Conservation (phyloP, 1,284 basidiomycete species). For the Erythrobasidium hasegawianum region DNA sequence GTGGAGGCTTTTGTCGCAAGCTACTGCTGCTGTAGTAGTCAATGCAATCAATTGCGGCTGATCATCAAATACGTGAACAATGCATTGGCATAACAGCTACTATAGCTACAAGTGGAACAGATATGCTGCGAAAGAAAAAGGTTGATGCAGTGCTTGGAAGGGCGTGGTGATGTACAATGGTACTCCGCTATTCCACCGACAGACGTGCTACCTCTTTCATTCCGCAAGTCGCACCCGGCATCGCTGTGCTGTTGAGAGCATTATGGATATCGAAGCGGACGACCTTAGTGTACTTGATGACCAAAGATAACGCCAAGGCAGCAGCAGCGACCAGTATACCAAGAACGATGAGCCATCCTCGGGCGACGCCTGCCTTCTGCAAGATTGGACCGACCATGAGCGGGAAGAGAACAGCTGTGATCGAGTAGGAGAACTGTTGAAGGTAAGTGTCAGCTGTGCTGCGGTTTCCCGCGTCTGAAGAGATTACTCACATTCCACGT, state of each 20-base stretch:
- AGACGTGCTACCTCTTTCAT: too few relatives aligned
- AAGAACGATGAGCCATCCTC: slow-evolving; percentile 18
- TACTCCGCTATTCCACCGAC: too few relatives aligned
- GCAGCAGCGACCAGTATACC: not conserved
- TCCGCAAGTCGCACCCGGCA: too few relatives aligned
- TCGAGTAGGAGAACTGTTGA: slow-evolving; percentile 9
- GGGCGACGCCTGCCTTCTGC: not conserved
- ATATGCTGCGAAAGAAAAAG: too few relatives aligned
- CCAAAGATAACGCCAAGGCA: not conserved
- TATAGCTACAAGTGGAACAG: too few relatives aligned
- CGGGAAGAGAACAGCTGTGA: slow-evolving; percentile 16
- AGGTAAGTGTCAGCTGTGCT: not conserved
- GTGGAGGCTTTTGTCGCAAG: not conserved
- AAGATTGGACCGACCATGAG: slow-evolving; percentile 10
- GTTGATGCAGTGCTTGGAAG: too few relatives aligned
- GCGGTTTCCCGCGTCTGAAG: not conserved
- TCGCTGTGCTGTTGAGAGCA: not conserved
- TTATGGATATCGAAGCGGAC: not conserved
- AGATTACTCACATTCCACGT: slow-evolving; percentile 9
- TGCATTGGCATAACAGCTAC: not conserved
- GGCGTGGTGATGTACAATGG: too few relatives aligned
- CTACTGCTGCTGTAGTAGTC: not conserved
- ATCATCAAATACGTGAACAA: slow-evolving; percentile 6
- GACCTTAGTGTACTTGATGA: not conserved
- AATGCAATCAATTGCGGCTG: too few relatives aligned